These are phyloP conservation scores for Setaria italica DNA, from an alignment of 202 grass and related monocot genomes.

Conservation along the genomic window DNA sequence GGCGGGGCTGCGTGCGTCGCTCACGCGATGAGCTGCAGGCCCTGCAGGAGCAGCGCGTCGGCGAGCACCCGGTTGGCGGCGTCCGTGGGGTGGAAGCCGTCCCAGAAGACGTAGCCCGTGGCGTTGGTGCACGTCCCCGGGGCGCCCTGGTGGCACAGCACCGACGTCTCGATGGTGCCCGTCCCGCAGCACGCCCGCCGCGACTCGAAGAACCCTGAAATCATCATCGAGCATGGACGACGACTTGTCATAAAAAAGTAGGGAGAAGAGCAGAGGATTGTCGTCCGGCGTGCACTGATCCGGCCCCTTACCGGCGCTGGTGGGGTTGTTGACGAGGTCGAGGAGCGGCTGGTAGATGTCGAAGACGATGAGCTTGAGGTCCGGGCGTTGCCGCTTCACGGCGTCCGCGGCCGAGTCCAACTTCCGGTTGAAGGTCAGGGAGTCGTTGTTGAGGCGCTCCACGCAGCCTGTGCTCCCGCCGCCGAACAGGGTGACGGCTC, in stretches of 20 bases:
- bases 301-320: conserved; percentile 27
- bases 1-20: background rate
- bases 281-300: no score
- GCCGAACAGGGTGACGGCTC: conserved; percentile 75
- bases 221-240: background rate
- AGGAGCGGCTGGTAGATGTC: conserved; percentile 89
- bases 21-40: conserved; percentile 83
- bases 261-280: no score
- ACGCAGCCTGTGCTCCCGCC: conserved; percentile 56
- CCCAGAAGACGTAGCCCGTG: conserved; percentile 95
- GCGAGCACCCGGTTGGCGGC: conserved; percentile 86
- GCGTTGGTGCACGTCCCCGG: conserved; percentile 83
- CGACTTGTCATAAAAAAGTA: no score
- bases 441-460: conserved; percentile 73
- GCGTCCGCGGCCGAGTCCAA: conserved; percentile 54
- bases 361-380: conserved; percentile 87
- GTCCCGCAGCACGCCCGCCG: conserved; percentile 85
- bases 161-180: conserved; percentile 88
- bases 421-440: conserved; percentile 72
- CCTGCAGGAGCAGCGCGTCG: conserved; percentile 71
- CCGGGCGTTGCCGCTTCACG: conserved; percentile 51
- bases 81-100: conserved; percentile 95
- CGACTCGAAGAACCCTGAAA: conserved; percentile 80
- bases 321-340: conserved; percentile 66
- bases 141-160: conserved; percentile 72